Conservation (phyloP, 768 basidiomycete species). For the Kwoniella dendrophila region DNA sequence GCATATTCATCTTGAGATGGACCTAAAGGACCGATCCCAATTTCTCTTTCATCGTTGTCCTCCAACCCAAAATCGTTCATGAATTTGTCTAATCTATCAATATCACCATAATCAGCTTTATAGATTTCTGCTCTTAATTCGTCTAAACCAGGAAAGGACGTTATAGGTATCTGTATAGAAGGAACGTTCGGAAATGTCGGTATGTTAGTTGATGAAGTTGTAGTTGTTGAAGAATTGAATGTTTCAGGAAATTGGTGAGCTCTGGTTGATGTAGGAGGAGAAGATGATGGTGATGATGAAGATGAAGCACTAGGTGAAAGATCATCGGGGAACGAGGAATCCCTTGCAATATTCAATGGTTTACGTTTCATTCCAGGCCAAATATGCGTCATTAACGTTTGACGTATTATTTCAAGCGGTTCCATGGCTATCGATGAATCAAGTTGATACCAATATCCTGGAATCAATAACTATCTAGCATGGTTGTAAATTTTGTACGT, state of each 20-base stretch:
- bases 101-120: constrained; percentile 9
- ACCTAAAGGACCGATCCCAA: constrained; percentile 7
- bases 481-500: too few relatives aligned
- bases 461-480: too few relatives aligned
- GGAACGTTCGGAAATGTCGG: too few relatives aligned
- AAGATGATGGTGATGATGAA: constrained; percentile 8
- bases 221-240: constrained; percentile 5
- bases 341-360: constrained; percentile 10
- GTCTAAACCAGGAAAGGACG: constrained; percentile 34
- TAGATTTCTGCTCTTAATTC: constrained; percentile 24
- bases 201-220: too few relatives aligned
- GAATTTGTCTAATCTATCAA: constrained; percentile 16
- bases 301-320: neutral
- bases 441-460: too few relatives aligned
- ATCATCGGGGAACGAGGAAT: constrained; percentile 1
- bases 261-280: neutral
- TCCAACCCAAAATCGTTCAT: constrained; percentile 17
- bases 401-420: constrained; percentile 34
- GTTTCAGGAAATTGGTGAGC: constrained; percentile 26
- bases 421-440: constrained; percentile 36
- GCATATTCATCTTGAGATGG: constrained; percentile 39
- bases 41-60: constrained; percentile 12
- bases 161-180: neutral
- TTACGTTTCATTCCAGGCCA: constrained; percentile 50
- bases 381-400: constrained; percentile 49